Base-by-base conservation (phyloP, 2,329 filamentous ascomycete species). In the Penicillium sp. region DNA sequence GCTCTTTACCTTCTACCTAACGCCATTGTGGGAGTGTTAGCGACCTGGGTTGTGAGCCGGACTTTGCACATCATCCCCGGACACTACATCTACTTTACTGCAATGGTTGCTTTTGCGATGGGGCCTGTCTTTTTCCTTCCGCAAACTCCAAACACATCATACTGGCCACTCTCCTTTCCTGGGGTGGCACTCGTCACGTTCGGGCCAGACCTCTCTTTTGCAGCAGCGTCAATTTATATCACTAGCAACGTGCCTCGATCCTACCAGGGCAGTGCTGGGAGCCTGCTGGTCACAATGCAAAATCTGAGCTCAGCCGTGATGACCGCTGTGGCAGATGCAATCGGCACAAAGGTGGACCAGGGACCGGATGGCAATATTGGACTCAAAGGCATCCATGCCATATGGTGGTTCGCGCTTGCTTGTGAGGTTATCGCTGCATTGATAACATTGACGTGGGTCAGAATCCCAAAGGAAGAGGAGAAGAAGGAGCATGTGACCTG, bases 181-280 rank as follows among this genome's bases (percentile, higher is more conserved):
- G 74, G 74, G 0, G 70, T 78, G 10, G 72, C 67, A 1, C 65
- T 78, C 0, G 73, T 72, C 1, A 77, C 74, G 0, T 77, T 79
- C 29, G 76, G 75, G 0, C 75, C 75, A 0, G 76, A 79, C 54
- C 64, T 79, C 54, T 71, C 71, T n/a, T 78, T 78, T 50, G 75
- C 75, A 0, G 75, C 75, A 0, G 75, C 75, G 0, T 72, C 71
- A 18, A 78, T 78, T 41, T 77, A 76, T 60, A 76, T 78, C 57
- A 78, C 75, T 0, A 73, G 67, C 8, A 75, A 71, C 44, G 75
- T 78, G 5, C 71, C 72, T 1, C 55, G 73, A 8, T 75, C 70
- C 1, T 78, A 77, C 52, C 76, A 79, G 51, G 76, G 75, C 1
- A 70, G 70, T 7, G 76, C 76, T 0, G 76, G 75, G 1, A 76